Evolutionary conservation across 148 eudicot species (phyloP).

Genomic region (Spergularia marina): DNA sequence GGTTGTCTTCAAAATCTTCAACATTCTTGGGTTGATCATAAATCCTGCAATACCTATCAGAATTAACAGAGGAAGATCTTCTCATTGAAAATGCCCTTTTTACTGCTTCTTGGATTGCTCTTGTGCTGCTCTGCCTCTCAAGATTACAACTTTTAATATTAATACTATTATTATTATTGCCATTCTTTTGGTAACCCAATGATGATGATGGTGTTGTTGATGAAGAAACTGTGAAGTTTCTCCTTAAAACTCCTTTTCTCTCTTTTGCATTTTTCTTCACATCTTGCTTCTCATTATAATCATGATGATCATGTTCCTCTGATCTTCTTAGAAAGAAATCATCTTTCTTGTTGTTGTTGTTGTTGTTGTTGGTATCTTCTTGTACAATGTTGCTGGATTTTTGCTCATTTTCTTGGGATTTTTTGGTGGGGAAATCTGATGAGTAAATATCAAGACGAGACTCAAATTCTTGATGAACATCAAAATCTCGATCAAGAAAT

Average conservation of each 20-base stretch:
- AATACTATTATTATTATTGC: not conserved
- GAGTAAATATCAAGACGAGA: not conserved
- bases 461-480: not conserved
- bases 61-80: slow-evolving; percentile 31
- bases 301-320: slow-evolving; percentile 2
- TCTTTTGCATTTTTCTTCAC: not conserved
- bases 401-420: slow-evolving; percentile 12
- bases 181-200: not conserved
- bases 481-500: slow-evolving; percentile 30
- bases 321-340: slow-evolving; percentile 4
- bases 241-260: slow-evolving; percentile 15
- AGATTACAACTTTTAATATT: not conserved
- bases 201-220: slow-evolving; percentile 10
- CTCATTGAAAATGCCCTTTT: slow-evolving; percentile 29
- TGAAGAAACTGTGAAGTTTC: slow-evolving; percentile 26
- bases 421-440: not conserved
- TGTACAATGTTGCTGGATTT: not conserved
- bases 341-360: not conserved
- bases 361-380: not conserved
- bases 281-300: not conserved
- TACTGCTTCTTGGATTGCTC: slow-evolving; percentile 27
- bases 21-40: slow-evolving; percentile 29
- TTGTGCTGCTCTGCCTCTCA: slow-evolving; percentile 32
- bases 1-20: slow-evolving; percentile 4
- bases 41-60: slow-evolving; percentile 31